Percentiles rank a stretch among this genome's conserved stretches.
Evolutionary conservation across 2,329 filamentous ascomycete genomes (phyloP).

Genomic region (Cercospora canescens): DNA sequence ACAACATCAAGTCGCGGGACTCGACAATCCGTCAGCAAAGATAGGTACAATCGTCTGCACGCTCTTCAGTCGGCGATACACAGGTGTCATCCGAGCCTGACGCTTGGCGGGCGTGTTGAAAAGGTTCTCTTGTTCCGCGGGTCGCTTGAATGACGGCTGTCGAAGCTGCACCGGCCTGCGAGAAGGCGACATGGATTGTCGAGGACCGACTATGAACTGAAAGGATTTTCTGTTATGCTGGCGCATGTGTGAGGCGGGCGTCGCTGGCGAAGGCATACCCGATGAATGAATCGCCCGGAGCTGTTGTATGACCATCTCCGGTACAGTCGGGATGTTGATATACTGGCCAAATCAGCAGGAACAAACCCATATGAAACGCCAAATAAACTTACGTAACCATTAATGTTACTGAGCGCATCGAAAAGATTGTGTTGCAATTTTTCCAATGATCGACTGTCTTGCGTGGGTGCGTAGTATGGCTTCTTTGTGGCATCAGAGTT

Average conservation of each 20-base stretch:
- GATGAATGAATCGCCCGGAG: conserved; percentile 11
- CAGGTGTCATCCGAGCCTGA: conserved; percentile 12
- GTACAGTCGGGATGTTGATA: not conserved
- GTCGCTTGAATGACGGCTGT: conserved; percentile 3
- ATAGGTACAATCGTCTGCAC: conserved; percentile 24
- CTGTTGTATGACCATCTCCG: conserved; percentile 9
- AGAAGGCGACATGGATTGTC: conserved; percentile 17
- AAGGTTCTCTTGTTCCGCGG: conserved; percentile 9
- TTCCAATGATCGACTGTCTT: conserved; percentile 21
- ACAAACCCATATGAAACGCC: not conserved
- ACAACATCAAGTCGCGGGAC: conserved; percentile 13
- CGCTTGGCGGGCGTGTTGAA: conserved; percentile 15
- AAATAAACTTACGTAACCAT: conserved; percentile 21
- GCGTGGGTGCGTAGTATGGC: conserved; percentile 24
- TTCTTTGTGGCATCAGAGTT: conserved; percentile 20
- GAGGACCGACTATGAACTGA: conserved; percentile 20
- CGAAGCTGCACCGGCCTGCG: not conserved
- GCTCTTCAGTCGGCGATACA: conserved; percentile 20
- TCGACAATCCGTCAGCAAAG: conserved; percentile 28
- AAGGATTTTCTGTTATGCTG: conserved; percentile 7
- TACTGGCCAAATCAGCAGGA: conserved; percentile 14
- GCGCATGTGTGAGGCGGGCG: conserved; percentile 19
- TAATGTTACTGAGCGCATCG: conserved; percentile 29
- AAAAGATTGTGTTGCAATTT: conserved; percentile 30
- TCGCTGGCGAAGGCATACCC: conserved; percentile 28